Conservation (phyloP, 805 yeast species). For the Ogataea degrootiae region DNA sequence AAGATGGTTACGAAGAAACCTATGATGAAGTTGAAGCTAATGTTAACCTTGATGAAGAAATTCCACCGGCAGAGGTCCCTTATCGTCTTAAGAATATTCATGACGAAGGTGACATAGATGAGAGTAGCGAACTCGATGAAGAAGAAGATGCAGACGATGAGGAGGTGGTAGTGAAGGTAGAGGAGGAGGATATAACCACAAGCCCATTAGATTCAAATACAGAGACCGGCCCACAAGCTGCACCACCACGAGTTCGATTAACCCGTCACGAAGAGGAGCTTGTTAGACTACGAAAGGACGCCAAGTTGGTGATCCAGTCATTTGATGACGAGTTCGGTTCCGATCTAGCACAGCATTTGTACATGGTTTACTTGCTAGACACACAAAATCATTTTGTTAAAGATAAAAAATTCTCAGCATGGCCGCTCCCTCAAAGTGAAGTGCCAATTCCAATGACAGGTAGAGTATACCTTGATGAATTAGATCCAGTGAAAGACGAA, state of each 20-base stretch:
- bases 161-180: neutral
- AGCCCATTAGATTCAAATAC: neutral
- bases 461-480: constrained; percentile 25
- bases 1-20: too few relatives aligned
- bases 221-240: neutral
- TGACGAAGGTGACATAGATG: neutral
- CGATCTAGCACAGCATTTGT: constrained; percentile 64
- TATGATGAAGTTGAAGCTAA: neutral
- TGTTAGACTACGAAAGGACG: constrained; percentile 10
- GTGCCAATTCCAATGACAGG: constrained; percentile 36
- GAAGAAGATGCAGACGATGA: neutral
- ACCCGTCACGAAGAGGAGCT: constrained; percentile 1
- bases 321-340: constrained; percentile 46
- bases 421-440: constrained; percentile 46
- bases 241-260: neutral
- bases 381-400: constrained; percentile 35
- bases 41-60: neutral
- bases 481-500: neutral
- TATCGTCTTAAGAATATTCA: neutral
- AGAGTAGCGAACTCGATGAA: neutral
- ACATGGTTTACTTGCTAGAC: constrained; percentile 47
- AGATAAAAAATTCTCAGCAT: constrained; percentile 42
- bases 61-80: too few relatives aligned
- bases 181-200: neutral
- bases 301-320: constrained; percentile 23